Conservation (phyloP, 192 early-diverging fungal species). For the Phlyctochytrium arcticum region DNA sequence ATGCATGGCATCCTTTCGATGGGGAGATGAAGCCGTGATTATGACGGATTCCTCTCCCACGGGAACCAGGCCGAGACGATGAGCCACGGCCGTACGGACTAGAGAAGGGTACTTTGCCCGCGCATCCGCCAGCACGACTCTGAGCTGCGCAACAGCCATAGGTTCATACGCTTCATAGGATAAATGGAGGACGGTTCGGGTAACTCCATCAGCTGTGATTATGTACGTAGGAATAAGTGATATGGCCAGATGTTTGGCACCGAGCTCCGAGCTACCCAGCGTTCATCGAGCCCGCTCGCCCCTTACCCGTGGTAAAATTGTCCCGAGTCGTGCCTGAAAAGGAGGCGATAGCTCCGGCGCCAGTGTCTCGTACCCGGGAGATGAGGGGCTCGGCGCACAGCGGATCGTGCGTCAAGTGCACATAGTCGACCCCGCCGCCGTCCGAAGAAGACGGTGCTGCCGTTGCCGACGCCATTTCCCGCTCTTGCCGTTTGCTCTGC, state of each 20-base stretch:
- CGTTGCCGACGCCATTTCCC: no score
- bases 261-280: no score
- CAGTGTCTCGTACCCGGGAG: conserved; percentile 58
- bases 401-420: conserved; percentile 53
- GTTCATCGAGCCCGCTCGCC: no score
- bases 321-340: conserved; percentile 87
- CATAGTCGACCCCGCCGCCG: no score
- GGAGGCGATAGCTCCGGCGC: conserved; percentile 82
- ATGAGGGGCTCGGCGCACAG: conserved; percentile 57
- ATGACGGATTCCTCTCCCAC: conserved; percentile 79
- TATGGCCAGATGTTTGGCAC: no score
- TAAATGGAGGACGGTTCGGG: conserved; percentile 66
- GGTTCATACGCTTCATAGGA: conserved; percentile 84
- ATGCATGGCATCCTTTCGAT: conserved; percentile 71
- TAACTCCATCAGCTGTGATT: conserved; percentile 26
- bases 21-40: conserved; percentile 74
- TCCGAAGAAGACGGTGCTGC: no score
- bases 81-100: conserved; percentile 68
- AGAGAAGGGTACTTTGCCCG: conserved; percentile 61
- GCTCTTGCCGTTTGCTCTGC: no score
- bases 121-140: conserved; percentile 57
- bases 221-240: no score
- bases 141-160: conserved; percentile 77
- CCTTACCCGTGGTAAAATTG: no score
- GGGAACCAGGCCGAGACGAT: conserved; percentile 74